Evolutionary conservation across 140 eudicot genomes (phyloP), one percentile per base, ranked within the genome.

Genomic region (Flaveria floridana): DNA sequence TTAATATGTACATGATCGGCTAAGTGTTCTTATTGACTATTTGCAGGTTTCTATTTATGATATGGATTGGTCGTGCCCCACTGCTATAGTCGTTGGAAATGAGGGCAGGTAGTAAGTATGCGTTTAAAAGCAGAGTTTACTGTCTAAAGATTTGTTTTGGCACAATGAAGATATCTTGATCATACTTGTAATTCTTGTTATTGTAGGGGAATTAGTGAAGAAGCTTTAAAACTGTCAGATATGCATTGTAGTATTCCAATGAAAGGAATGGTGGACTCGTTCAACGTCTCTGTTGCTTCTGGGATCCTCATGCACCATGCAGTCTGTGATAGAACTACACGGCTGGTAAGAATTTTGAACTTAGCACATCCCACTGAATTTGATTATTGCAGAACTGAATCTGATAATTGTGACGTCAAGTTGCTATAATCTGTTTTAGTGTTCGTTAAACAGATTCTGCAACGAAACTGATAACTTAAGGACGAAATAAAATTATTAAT

Each of bases 251-350:
- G 91, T 81, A 94, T 94, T 68, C 97, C 99, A 42, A 90, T 94
- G 97, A 82, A 78, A 73, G 99, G 99, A 73, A 94, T 94, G 99
- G 99, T 90, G 73, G 99, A 94, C 77, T 94, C 97, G 0, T 94
- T 94, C 73, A 94, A 90, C 51, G 97, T 94, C 64, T 94, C 99
- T 16, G 99, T 90, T 76, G 99, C 99, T 79, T 94, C 99, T 55
- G 99, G 99, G 68, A 76, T 94, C 65, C 91, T 94, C 2, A 90
- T 94, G 99, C 97, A 94, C 73, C 97, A 94, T 71, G 96, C 99
- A 23, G 89, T 90, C 14, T 78, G 92, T 74, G 97, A 94, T 79
- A 79, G 99, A 72, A 90, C 84, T 70, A 84, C 76, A 18, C 94
- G 96, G 62, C 57, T 88, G 99, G 99, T 94, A 83, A 73, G 61